Evolutionary conservation across 2,329 filamentous ascomycete species (phyloP), one percentile per base, ranked within the genome.

Genomic region (Fusarium hostae): DNA sequence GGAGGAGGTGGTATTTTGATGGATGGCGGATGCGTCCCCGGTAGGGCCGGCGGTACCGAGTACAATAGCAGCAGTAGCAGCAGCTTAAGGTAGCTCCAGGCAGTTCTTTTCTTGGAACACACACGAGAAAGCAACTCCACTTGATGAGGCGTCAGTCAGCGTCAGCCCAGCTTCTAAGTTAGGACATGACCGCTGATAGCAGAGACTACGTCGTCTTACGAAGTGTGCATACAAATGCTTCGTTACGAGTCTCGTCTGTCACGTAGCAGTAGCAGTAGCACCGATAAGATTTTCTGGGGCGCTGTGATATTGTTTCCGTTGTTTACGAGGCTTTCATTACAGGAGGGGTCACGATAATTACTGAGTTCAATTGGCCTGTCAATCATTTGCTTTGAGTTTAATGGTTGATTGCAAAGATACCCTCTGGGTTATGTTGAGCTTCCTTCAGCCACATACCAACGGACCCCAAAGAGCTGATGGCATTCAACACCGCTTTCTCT

Each of bases 91-190:
- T 51, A 52, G 32, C 48, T 52, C 16, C 32, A 51, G 48, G 32
- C 32, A 24, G 34, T 64, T 73, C 70, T 70, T 70, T 67, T 72
- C 62, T 59, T 72, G 66, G 70, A 67, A 72, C 66, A 70, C 54
- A 30, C 30, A 41, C 37, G 35, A 40, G 64, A 63, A 59, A 34
- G 58, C 57, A 68, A 71, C 68, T 59, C 67, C 68, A 71, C 68
- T 47, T 34, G 48, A 34, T 54, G 51, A 45, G 47, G 55, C 54
- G 54, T 48, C 24, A n/a, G 61, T 59, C 56, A 72, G 57, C 69
- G 61, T 63, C 70, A 72, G 70, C 56, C 59, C 44, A 64, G 65
- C 28, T 48, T 41, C 45, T 41, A 52, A 37, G 34, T 66, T 30
- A 11, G 63, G 68, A 59, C 30, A 37, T 55, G 15, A 41, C 55